A percentile compares a stretch with the other conserved stretches of the same genome.
Evolutionary conservation across 805 yeast genomes (phyloP).

Genomic region (Wickerhamomyces rabaulensis): DNA sequence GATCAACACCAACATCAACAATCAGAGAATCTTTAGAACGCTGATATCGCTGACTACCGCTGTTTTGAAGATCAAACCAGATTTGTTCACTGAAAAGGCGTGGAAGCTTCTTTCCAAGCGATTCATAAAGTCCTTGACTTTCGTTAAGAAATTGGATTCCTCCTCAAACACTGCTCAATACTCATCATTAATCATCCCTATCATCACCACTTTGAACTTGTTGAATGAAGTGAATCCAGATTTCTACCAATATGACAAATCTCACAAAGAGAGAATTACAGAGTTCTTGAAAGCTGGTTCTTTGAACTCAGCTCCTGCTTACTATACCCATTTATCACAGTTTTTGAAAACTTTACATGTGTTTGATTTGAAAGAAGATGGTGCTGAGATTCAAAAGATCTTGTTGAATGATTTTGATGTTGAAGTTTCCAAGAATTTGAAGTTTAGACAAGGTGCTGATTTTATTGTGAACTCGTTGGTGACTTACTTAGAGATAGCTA

Average conservation of each 20-base stretch:
- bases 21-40: slow-evolving; percentile 37
- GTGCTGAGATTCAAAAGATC: slow-evolving; percentile 22
- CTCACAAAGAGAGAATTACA: slow-evolving; percentile 37
- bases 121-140: slow-evolving; percentile 28
- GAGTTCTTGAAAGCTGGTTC: slow-evolving; percentile 49
- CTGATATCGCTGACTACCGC: slow-evolving; percentile 33
- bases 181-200: slow-evolving; percentile 41
- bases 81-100: slow-evolving; percentile 16
- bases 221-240: slow-evolving; percentile 42
- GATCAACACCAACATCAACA: slow-evolving; percentile 29
- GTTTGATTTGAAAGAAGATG: slow-evolving; percentile 14
- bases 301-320: slow-evolving; percentile 45
- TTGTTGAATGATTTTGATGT: slow-evolving; percentile 24
- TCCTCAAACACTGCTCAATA: slow-evolving; percentile 34
- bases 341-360: slow-evolving; percentile 17
- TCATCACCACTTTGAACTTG: slow-evolving; percentile 41
- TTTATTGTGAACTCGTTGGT: slow-evolving; percentile 28
- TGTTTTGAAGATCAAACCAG: slow-evolving; percentile 22
- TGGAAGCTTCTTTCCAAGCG: slow-evolving; percentile 30
- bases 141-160: slow-evolving; percentile 21
- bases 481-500: slow-evolving; percentile 20
- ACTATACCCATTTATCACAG: slow-evolving; percentile 31
- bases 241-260: slow-evolving; percentile 52
- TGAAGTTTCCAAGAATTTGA: slow-evolving; percentile 25
- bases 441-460: slow-evolving; percentile 27